Base-by-base conservation (phyloP, 2,329 filamentous ascomycete genomes). In the Epichloe sp. region DNA sequence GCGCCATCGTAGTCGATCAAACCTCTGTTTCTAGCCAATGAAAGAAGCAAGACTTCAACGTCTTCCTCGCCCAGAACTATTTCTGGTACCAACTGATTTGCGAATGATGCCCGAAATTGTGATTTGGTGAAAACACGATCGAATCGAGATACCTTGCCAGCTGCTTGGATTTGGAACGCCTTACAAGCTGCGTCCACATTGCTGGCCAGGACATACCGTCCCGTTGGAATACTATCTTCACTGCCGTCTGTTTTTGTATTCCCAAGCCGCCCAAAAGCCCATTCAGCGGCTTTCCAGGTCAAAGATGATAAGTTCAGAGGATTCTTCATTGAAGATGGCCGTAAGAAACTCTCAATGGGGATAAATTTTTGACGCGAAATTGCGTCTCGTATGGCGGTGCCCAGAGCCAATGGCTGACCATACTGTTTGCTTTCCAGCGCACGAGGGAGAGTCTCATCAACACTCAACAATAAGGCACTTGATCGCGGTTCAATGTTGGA, bases 351-450 rank as follows among this genome's bases (percentile, higher is more conserved):
- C 14, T 78, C 69, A 11, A 91, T 61, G 0, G 85, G 80, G 12
- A 95, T 72, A 65, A 95, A 78, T 44, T 85, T 81, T 45, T 76
- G 80, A 43, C 75, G 79, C 48, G 76, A 72, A 1, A 93, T 70
- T 0, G 86, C 86, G 59, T 97, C 91, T 34, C 70, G 69, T 47
- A 97, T 72, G 5, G 90, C 93, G 3, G 83, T 80, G 1, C 85
- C 85, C 1, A 98, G 71, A 3, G 86, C 88, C 10, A 91, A 75
- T 2, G 93, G 93, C 44, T 83, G 78, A 2, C 93, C 93, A 66
- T 81, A 90, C 59, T 91, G 82, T 44, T 82, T 81, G 47, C 77
- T 86, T 57, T 90, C 83, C 49, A 98, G 72, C 37, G 82, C 80
- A 23, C 79, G 76, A 21, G 86, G 70, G 1, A 98, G 75, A 34